These are phyloP conservation scores for Venturiaceae sp. DNA, from an alignment of 2,329 filamentous ascomycete genomes.

Conservation along the genomic window DNA sequence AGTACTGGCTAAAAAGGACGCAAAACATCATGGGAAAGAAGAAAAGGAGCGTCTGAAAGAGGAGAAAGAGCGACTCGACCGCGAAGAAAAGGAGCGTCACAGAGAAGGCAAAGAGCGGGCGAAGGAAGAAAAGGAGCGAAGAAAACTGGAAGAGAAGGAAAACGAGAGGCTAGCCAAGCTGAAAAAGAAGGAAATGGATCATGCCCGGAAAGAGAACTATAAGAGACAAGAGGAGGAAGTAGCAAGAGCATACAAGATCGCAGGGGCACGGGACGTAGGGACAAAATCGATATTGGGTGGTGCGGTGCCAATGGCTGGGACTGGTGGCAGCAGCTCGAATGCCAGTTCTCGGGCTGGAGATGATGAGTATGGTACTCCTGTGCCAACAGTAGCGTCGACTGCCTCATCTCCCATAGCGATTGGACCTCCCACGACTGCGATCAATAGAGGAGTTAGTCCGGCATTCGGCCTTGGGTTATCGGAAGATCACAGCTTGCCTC, in stretches of 20 bases:
- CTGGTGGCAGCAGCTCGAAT: neutral
- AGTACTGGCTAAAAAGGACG: slow-evolving; percentile 22
- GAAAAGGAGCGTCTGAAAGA: slow-evolving; percentile 11
- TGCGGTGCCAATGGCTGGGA: neutral
- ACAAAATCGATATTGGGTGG: neutral
- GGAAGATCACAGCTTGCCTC: slow-evolving; percentile 31
- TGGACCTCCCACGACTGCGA: neutral
- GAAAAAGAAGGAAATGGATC: slow-evolving; percentile 27
- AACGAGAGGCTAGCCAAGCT: slow-evolving; percentile 19
- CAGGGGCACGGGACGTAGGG: neutral
- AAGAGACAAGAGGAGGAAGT: slow-evolving; percentile 16
- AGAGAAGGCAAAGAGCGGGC: slow-evolving; percentile 52
- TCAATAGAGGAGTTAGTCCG: neutral
- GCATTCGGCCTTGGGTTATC: slow-evolving; percentile 36
- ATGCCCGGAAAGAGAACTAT: slow-evolving; percentile 37
- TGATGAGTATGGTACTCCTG: neutral
- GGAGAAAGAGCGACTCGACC: slow-evolving; percentile 3
- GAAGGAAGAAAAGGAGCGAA: slow-evolving; percentile 47
- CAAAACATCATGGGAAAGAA: slow-evolving; percentile 41
- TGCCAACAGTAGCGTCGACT: slow-evolving; percentile 27
- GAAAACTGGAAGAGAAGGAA: slow-evolving; percentile 44
- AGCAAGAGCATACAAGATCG: neutral
- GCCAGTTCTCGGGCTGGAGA: neutral
- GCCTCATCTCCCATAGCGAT: slow-evolving; percentile 38
- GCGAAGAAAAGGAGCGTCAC: slow-evolving; percentile 46